These are phyloP conservation scores for Lentinula sp. DNA, from an alignment of 768 basidiomycete species.

Conservation along the genomic window DNA sequence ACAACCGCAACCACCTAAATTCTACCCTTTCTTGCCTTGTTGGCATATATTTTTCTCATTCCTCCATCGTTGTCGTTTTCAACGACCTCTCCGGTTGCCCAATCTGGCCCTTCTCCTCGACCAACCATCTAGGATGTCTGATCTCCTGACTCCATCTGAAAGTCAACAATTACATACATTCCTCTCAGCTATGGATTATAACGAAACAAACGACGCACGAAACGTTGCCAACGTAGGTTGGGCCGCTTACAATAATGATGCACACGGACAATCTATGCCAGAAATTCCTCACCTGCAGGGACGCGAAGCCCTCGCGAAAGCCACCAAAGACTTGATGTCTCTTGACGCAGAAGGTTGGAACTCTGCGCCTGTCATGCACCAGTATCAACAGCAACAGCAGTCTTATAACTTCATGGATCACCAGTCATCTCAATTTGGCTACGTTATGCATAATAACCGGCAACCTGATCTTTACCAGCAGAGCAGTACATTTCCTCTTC, in stretches of 20 bases:
- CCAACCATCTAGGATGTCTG: conserved; percentile 33
- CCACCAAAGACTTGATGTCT: conserved; percentile 80
- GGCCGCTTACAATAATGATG: conserved; percentile 31
- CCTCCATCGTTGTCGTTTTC: background rate
- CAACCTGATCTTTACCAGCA: conserved; percentile 13
- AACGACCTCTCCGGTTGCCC: background rate
- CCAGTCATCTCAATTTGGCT: conserved; percentile 13
- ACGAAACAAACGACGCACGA: conserved; percentile 27
- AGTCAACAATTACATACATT: conserved; percentile 65
- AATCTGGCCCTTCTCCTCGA: conserved; percentile 7
- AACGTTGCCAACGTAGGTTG: conserved; percentile 37
- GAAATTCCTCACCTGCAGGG: conserved; percentile 32
- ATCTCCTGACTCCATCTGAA: conserved; percentile 59
- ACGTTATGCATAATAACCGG: conserved; percentile 11
- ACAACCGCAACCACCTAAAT: background rate
- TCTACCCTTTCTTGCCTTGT: background rate
- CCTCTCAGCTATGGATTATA: conserved; percentile 46
- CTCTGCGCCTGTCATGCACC: conserved; percentile 15
- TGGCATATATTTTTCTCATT: background rate
- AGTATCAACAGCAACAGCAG: conserved; percentile 12
- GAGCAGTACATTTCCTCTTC: conserved; percentile 12
- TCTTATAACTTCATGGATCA: conserved; percentile 15
- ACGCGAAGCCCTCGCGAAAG: conserved; percentile 65
- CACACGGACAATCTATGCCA: conserved; percentile 39
- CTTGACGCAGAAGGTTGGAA: conserved; percentile 46